Evolutionary conservation across 1,284 basidiomycete genomes (phyloP).

Genomic region (Golubevia pallescens): DNA sequence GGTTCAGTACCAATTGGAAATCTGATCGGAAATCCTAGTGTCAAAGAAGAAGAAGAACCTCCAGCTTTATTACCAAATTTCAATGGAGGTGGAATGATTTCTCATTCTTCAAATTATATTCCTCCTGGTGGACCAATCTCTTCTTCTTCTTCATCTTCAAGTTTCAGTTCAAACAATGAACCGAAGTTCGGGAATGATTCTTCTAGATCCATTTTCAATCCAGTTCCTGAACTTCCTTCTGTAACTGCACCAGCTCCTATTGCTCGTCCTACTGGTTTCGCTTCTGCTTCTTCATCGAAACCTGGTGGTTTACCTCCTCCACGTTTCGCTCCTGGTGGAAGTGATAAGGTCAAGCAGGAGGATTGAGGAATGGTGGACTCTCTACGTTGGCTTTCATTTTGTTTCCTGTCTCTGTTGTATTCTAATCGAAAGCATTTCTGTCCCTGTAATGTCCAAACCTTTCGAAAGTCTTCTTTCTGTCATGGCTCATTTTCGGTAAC

Average conservation of each 20-base stretch:
- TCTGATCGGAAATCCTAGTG: not conserved
- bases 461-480: no score
- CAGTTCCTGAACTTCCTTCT: not conserved
- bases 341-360: not conserved
- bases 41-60: not conserved
- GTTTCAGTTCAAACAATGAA: not conserved
- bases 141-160: not conserved
- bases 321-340: not conserved
- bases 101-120: not conserved
- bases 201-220: not conserved
- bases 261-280: not conserved
- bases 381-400: no score
- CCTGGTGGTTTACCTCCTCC: not conserved
- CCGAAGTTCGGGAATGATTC: not conserved
- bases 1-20: not conserved
- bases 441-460: no score
- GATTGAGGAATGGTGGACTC: no score
- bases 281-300: not conserved
- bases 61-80: not conserved
- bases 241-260: not conserved
- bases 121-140: not conserved
- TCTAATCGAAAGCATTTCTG: no score
- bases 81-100: not conserved
- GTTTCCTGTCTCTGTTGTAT: no score
- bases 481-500: no score